Percentiles rank a stretch among this genome's conserved stretches.
phyloP scores from a whole-genome alignment of 352 stramenopile species.

The Phytophthora vignae region DNA sequence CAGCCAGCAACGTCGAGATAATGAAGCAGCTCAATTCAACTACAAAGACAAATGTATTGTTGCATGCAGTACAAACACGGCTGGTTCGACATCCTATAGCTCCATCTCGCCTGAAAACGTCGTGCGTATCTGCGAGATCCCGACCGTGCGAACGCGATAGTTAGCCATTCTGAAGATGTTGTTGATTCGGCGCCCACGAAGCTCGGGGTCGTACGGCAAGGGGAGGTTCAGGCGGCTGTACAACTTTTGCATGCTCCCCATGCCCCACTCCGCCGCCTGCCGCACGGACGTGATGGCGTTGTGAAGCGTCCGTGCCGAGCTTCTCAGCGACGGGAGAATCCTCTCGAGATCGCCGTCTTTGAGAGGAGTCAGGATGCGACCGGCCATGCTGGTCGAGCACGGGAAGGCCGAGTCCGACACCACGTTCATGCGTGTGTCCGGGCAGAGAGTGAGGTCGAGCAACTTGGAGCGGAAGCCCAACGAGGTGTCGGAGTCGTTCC shows the following conservation, averaged over 20 bases:
- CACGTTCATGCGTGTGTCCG: not conserved
- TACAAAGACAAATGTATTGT: no score
- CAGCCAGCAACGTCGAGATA: no score
- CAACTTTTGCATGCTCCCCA: not conserved
- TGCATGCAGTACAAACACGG: no score
- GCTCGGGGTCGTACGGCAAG: not conserved
- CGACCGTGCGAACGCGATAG: constrained; percentile 19
- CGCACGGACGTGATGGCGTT: constrained; percentile 18
- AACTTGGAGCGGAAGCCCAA: not conserved
- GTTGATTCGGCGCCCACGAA: not conserved
- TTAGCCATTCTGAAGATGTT: constrained; percentile 14
- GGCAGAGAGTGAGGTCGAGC: not conserved
- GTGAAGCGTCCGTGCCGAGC: constrained; percentile 1
- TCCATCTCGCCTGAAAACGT: constrained; percentile 6
- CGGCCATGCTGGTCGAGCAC: not conserved
- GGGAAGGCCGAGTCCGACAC: constrained; percentile 9
- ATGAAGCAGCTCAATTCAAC: no score
- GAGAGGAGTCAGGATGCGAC: constrained; percentile 6
- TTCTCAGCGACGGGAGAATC: not conserved
- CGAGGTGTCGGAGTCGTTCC: constrained; percentile 2
- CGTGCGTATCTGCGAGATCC: constrained; percentile 15
- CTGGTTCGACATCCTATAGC: not conserved
- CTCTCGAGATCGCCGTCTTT: constrained; percentile 7
- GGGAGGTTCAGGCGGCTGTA: not conserved
- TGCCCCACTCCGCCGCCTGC: not conserved